A percentile compares a stretch with the other conserved stretches of the same genome.
These are phyloP conservation scores for Aspergillus flavus DNA, from an alignment of 2,329 filamentous ascomycete species.

Conservation along the genomic window DNA sequence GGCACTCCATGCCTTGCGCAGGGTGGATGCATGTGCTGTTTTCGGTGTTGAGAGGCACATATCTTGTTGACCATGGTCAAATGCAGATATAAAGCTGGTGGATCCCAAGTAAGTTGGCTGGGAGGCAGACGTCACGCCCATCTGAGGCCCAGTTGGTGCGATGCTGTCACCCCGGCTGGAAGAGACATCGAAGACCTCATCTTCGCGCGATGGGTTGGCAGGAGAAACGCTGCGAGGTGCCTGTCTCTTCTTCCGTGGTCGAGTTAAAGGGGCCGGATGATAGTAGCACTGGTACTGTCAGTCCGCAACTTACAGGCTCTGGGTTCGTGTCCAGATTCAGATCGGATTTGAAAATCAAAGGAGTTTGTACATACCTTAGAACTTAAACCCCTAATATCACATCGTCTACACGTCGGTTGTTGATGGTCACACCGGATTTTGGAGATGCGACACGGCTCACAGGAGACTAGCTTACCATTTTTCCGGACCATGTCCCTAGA, in stretches of 20 bases:
- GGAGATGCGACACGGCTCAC: conserved; percentile 9
- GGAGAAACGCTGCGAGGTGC: background rate
- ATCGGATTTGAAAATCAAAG: background rate
- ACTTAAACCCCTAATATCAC: background rate
- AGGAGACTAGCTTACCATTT: conserved; percentile 8
- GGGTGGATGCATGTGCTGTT: background rate
- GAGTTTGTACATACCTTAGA: background rate
- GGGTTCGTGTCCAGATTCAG: background rate
- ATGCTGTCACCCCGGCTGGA: background rate
- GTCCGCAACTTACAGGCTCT: background rate
- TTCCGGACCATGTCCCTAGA: background rate
- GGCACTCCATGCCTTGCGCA: conserved; percentile 2
- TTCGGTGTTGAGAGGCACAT: conserved; percentile 1
- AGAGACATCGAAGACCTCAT: background rate
- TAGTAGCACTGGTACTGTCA: conserved; percentile 10
- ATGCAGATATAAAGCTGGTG: conserved; percentile 8
- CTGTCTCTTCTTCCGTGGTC: background rate
- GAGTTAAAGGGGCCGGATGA: conserved; percentile 10
- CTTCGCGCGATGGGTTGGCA: background rate
- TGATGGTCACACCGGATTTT: conserved; percentile 11
- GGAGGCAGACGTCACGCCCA: background rate
- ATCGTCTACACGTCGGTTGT: conserved; percentile 5
- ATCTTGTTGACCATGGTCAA: background rate
- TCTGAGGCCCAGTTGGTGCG: background rate
- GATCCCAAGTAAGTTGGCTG: conserved; percentile 3